A percentile compares a stretch with the other conserved stretches of the same genome.
Conservation (phyloP, 2,329 filamentous ascomycete genomes). For the Hypoxylon sp. region DNA sequence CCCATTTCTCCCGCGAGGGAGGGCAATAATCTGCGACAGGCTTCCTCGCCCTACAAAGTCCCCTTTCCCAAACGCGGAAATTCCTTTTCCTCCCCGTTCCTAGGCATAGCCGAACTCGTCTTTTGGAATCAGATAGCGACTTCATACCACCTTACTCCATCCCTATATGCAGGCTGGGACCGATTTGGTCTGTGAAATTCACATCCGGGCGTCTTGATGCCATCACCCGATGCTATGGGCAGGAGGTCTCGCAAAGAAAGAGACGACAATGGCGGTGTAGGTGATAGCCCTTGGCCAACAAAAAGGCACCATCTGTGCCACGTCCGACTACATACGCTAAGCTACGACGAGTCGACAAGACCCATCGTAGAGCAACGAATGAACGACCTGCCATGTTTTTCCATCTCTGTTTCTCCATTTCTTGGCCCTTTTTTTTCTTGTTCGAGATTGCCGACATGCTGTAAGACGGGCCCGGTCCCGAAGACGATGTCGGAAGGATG, state of each 20-base stretch:
- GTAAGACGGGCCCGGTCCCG: background rate
- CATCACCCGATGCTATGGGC: conserved; percentile 18
- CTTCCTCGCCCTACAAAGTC: conserved; percentile 2
- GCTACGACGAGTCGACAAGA: background rate
- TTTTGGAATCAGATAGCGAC: background rate
- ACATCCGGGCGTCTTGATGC: conserved; percentile 22
- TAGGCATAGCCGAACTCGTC: background rate
- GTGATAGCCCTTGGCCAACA: conserved; percentile 18
- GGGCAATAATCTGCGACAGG: conserved; percentile 14
- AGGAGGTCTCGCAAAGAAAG: conserved; percentile 23
- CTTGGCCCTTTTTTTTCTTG: too few species aligned
- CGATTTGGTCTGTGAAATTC: conserved; percentile 10
- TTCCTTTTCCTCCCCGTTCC: background rate
- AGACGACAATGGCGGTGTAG: conserved; percentile 29
- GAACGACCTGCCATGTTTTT: background rate
- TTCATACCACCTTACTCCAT: background rate
- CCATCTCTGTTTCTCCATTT: too few species aligned
- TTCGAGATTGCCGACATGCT: background rate
- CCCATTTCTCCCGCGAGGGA: background rate
- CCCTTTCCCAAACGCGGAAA: conserved; percentile 6
- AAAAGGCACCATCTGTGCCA: conserved; percentile 8
- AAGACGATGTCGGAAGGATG: conserved; percentile 18
- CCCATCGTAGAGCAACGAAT: background rate
- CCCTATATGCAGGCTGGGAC: background rate
- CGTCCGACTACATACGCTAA: background rate